phyloP scores from a whole-genome alignment of 345 rosid species.

The Cardiospermum halicacabum region DNA sequence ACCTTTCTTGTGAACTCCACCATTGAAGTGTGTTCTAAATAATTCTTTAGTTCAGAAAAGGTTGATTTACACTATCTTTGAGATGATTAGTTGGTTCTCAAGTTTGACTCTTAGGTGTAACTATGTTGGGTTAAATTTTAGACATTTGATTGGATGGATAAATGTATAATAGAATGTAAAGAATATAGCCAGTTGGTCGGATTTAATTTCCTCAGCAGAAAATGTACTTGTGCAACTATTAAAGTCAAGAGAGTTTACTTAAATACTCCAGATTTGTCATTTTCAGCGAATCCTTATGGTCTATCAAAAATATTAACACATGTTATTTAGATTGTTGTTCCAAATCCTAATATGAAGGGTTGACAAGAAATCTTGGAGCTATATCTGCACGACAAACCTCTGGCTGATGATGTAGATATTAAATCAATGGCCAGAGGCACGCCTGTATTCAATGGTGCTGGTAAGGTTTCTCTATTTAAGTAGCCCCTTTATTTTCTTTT shows the following conservation, averaged over 20 bases:
- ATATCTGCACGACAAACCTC: slow-evolving; percentile 88
- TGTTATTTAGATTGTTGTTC: slow-evolving; percentile 70
- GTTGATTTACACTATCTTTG: background rate
- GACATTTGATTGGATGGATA: background rate
- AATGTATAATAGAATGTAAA: background rate
- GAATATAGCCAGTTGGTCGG: background rate
- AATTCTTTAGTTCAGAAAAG: background rate
- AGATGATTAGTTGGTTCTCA: background rate
- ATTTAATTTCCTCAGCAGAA: background rate
- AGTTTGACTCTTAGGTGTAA: background rate
- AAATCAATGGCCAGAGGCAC: slow-evolving; percentile 97
- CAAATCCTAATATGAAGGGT: slow-evolving; percentile 89
- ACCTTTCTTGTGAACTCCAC: background rate
- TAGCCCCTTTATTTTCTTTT: background rate
- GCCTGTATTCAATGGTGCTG: slow-evolving; percentile 99
- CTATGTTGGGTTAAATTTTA: slow-evolving; percentile 5
- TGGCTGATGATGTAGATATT: slow-evolving; percentile 80
- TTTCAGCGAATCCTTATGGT: slow-evolving; percentile 4
- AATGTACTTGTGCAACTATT: background rate
- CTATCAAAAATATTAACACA: slow-evolving; percentile 24
- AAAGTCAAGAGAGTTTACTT: background rate
- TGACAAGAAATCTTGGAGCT: slow-evolving; percentile 98
- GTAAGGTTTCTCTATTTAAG: slow-evolving; percentile 31
- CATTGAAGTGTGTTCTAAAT: background rate
- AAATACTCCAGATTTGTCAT: background rate